A percentile compares a stretch with the other conserved stretches of the same genome.
Evolutionary conservation across 1,284 basidiomycete species (phyloP).

Genomic region (Neolentinus lepideus): DNA sequence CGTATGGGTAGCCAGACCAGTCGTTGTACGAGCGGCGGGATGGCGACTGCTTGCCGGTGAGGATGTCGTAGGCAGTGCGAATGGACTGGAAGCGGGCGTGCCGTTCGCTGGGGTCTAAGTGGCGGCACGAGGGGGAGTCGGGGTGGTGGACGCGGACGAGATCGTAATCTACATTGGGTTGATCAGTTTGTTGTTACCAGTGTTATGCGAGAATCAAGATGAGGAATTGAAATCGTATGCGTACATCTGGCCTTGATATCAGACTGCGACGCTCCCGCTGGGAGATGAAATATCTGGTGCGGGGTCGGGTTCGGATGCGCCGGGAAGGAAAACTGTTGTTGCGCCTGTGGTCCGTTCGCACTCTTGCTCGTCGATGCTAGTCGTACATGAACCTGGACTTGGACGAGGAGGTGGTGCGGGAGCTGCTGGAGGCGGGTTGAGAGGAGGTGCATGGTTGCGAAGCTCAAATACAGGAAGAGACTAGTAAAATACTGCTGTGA

Average conservation of each 20-base stretch:
- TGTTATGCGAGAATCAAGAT: too few relatives aligned
- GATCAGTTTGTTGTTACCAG: neutral
- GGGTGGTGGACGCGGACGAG: slow-evolving; percentile 48
- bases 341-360: neutral
- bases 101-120: slow-evolving; percentile 25
- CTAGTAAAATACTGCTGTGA: too few relatives aligned
- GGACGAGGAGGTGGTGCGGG: neutral
- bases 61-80: slow-evolving; percentile 37
- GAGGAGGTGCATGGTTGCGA: too few relatives aligned
- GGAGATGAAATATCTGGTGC: slow-evolving; percentile 47
- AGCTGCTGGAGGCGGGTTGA: too few relatives aligned
- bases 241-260: slow-evolving; percentile 46
- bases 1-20: slow-evolving; percentile 1
- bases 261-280: slow-evolving; percentile 30
- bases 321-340: slow-evolving; percentile 30
- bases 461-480: too few relatives aligned
- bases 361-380: neutral
- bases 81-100: slow-evolving; percentile 43
- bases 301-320: slow-evolving; percentile 33
- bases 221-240: slow-evolving; percentile 12
- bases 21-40: neutral
- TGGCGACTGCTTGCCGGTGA: slow-evolving; percentile 13
- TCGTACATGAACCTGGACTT: neutral
- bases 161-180: slow-evolving; percentile 35
- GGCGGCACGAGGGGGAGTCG: slow-evolving; percentile 28